A percentile compares a stretch with the other conserved stretches of the same genome.
phyloP scores from a whole-genome alignment of 306 rosid genomes.

The Cucurbita pepo region DNA sequence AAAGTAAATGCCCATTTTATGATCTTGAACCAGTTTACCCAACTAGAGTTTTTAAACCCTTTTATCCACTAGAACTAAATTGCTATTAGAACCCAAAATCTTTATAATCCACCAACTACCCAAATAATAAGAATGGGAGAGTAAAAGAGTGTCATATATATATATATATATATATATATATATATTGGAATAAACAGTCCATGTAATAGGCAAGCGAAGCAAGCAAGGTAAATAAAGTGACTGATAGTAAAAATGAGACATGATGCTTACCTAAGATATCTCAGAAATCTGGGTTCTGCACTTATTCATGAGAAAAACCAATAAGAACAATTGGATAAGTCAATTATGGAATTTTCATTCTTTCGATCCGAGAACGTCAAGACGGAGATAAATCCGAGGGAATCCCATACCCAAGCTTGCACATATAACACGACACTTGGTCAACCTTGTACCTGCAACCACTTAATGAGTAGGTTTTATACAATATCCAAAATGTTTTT shows the following conservation, averaged over 20 bases:
- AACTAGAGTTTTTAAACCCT: not conserved
- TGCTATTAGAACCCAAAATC: not conserved
- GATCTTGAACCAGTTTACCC: not conserved
- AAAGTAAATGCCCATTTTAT: too few species aligned
- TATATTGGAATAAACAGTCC: not conserved
- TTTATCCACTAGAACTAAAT: not conserved
- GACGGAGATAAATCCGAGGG: conserved; percentile 27
- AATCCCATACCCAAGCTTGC: conserved; percentile 53
- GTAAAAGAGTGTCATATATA: not conserved
- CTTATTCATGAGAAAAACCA: not conserved
- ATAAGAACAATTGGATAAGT: not conserved
- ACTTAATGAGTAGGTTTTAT: conserved; percentile 26
- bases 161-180: too few species aligned
- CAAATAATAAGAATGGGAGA: not conserved
- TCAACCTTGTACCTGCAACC: conserved; percentile 42
- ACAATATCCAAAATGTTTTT: conserved; percentile 54
- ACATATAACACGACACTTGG: conserved; percentile 50
- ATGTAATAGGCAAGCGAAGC: not conserved
- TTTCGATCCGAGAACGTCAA: conserved; percentile 9
- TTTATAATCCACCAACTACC: not conserved
- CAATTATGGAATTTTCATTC: not conserved
- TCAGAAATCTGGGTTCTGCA: not conserved
- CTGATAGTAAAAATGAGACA: not conserved
- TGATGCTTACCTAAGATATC: not conserved
- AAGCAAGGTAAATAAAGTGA: not conserved